Conservation (phyloP, 202 grass and related monocot species). For the Brachypodium distachyon region DNA sequence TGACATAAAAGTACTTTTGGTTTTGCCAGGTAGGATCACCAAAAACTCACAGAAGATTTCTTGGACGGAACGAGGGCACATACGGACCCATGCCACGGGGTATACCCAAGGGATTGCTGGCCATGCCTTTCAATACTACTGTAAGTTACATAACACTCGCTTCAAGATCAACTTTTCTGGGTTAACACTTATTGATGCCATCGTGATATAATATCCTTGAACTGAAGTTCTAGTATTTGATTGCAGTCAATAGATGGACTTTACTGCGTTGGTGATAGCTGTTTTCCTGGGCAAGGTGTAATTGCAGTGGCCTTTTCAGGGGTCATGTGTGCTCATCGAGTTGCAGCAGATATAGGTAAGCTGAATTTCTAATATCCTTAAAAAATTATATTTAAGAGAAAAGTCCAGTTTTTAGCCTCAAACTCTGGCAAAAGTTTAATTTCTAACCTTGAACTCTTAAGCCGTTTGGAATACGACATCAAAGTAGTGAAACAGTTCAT, state of each 20-base stretch:
- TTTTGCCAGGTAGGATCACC: slow-evolving; percentile 79
- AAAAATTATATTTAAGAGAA: no score
- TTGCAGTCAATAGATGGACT: slow-evolving; percentile 87
- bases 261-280: slow-evolving; percentile 93
- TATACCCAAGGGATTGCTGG: slow-evolving; percentile 79
- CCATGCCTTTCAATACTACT: slow-evolving; percentile 95
- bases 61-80: slow-evolving; percentile 77
- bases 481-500: not conserved
- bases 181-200: not conserved
- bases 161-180: not conserved
- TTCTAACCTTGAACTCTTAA: not conserved
- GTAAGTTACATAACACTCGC: slow-evolving; percentile 30
- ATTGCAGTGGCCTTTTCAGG: slow-evolving; percentile 96
- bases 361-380: no score
- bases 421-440: not conserved
- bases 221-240: slow-evolving; percentile 13
- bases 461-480: not conserved
- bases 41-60: slow-evolving; percentile 85
- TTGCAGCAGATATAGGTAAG: slow-evolving; percentile 96
- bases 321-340: slow-evolving; percentile 93
- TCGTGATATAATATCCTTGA: not conserved
- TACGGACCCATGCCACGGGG: slow-evolving; percentile 86
- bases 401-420: not conserved
- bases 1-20: not conserved
- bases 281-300: slow-evolving; percentile 96